Base-by-base conservation (phyloP, 83 land plant genomes). In the Larix sibirica region DNA sequence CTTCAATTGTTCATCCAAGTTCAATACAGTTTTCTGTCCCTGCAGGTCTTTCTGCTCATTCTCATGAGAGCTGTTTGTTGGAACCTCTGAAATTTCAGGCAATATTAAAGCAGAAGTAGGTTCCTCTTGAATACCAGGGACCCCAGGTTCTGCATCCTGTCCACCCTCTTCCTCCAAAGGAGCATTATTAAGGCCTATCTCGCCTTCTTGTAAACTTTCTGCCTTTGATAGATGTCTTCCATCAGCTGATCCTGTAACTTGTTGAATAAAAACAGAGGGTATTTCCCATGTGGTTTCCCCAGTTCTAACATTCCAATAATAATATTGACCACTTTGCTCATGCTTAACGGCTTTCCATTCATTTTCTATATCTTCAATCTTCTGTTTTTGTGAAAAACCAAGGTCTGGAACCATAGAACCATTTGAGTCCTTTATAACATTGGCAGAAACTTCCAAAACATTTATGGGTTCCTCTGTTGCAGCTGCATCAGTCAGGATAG, bases 241-340 rank as follows among this genome's bases (percentile, higher is more conserved):
- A 18, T 47, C 83, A 81, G 4, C 13, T 8, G 16, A 33, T 28
- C 62, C 62, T 80, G 26, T 62, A 21, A 65, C 23, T 71, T 54
- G 82, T 68, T 79, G 82, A 76, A 67, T 31, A 82, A 84, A 58
- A 78, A 80, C 79, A 68, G 83, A 75, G 18, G 96, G 98, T 38
- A 85, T 89, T 68, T 90, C 94, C 99, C 99, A 96, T 36, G 97
- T 93, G 63, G 99, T 96, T 81, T 94, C 99, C 31, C 99, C 99
- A 40, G 99, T 96, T 56, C 62, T 87, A 77, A 80, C 86, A 82
- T 96, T 96, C 99, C 99, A 96, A 79, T 93, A 96, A 84, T 96
- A 96, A 77, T 91, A 95, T 56, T 87, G 87, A 79, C 88, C 88
- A 83, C 85, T 95, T 62, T 93, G 89, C 77, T 91, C 97, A 88